These are phyloP conservation scores for Aspergillus fumigatiaffinis DNA, from an alignment of 2,329 filamentous ascomycete genomes.

Conservation along the genomic window DNA sequence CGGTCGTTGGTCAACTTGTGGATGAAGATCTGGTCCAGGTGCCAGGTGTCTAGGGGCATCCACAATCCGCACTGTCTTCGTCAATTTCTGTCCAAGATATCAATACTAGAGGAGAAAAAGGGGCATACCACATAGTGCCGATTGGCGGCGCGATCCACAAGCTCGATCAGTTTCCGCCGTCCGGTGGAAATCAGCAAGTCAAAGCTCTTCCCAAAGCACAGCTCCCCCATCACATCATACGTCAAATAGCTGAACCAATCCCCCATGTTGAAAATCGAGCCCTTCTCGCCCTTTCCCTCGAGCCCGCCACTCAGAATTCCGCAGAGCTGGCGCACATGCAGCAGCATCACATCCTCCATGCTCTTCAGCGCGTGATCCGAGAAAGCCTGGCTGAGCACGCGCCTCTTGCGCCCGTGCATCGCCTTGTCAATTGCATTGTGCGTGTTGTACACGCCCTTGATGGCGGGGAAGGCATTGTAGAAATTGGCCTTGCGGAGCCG, in stretches of 20 bases:
- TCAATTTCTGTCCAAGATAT: too few relatives aligned
- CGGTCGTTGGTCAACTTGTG: slow-evolving; percentile 62
- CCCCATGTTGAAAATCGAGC: slow-evolving; percentile 30
- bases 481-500: slow-evolving; percentile 60
- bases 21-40: slow-evolving; percentile 66
- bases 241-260: slow-evolving; percentile 43
- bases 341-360: slow-evolving; percentile 64
- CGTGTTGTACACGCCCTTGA: slow-evolving; percentile 61
- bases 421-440: slow-evolving; percentile 68
- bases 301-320: slow-evolving; percentile 25
- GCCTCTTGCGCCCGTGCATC: slow-evolving; percentile 65
- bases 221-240: slow-evolving; percentile 50
- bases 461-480: slow-evolving; percentile 69
- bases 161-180: slow-evolving; percentile 60
- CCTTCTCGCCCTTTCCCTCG: slow-evolving; percentile 6
- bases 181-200: slow-evolving; percentile 44
- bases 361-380: slow-evolving; percentile 62
- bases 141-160: slow-evolving; percentile 65
- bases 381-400: slow-evolving; percentile 69
- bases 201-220: slow-evolving; percentile 51
- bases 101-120: neutral
- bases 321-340: slow-evolving; percentile 65
- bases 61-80: slow-evolving; percentile 59
- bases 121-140: slow-evolving; percentile 58
- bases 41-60: slow-evolving; percentile 63